Conservation (phyloP, 2,329 filamentous ascomycete genomes). For the Alternaria consortialis region DNA sequence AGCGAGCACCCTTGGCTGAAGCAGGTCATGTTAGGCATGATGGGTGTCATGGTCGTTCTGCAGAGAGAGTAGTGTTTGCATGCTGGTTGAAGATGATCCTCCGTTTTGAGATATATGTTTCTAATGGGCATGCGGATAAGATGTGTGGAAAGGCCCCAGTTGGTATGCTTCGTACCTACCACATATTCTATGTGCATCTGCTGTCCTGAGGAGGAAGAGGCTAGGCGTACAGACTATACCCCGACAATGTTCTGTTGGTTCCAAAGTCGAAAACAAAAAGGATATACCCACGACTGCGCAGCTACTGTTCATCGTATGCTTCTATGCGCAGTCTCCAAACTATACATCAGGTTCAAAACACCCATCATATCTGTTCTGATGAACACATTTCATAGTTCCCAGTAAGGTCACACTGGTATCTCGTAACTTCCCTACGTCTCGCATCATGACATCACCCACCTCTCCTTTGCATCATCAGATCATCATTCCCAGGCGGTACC, state of each 20-base stretch:
- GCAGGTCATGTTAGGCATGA: constrained; percentile 90
- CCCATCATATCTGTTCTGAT: not conserved
- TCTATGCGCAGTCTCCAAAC: not conserved
- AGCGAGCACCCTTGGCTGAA: constrained; percentile 98
- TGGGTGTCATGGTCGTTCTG: constrained; percentile 92
- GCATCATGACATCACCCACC: not conserved
- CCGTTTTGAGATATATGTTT: not conserved
- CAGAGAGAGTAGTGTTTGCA: constrained; percentile 78
- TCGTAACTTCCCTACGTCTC: not conserved
- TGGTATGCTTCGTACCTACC: not conserved
- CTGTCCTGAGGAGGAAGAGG: constrained; percentile 6
- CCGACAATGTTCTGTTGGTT: not conserved
- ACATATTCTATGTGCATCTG: not conserved
- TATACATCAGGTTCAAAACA: not conserved
- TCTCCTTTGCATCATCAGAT: not conserved
- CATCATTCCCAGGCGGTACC: not conserved
- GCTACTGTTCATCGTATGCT: not conserved
- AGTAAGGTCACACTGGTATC: not conserved
- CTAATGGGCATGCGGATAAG: not conserved
- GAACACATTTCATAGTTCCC: not conserved
- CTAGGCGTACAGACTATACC: constrained; percentile 14
- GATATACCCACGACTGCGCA: not conserved
- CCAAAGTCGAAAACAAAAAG: constrained; percentile 4
- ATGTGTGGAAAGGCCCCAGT: not conserved
- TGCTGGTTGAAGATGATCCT: not conserved